Evolutionary conservation across 768 basidiomycete species (phyloP).

Genomic region (Antrodiella citrinella): DNA sequence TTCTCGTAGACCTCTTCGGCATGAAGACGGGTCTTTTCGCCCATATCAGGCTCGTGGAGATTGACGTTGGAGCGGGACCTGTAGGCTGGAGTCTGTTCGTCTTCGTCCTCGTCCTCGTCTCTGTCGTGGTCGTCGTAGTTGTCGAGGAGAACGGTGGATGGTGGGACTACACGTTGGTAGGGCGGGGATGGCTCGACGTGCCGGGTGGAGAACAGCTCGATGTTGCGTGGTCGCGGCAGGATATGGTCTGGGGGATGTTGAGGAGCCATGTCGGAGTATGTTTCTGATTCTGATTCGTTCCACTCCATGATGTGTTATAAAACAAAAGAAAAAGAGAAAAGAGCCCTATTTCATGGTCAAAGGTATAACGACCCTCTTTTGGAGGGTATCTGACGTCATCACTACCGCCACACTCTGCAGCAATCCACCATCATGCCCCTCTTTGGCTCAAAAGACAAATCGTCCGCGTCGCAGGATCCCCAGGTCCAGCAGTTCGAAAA

Average conservation of each 20-base stretch:
- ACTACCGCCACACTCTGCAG: constrained; percentile 2
- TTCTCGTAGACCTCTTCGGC: constrained; percentile 12
- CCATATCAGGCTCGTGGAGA: constrained; percentile 13
- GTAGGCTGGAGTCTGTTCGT: constrained; percentile 18
- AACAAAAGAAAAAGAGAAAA: too few relatives aligned
- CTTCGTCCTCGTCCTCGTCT: background rate
- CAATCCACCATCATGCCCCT: constrained; percentile 18
- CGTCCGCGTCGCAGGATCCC: constrained; percentile 18
- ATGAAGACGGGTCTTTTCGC: constrained; percentile 9
- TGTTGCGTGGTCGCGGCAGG: constrained; percentile 6
- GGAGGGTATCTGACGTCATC: background rate
- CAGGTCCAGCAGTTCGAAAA: constrained; percentile 36
- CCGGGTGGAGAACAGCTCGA: constrained; percentile 16
- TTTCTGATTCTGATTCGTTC: background rate
- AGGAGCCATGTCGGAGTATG: background rate
- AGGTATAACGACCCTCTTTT: too few relatives aligned
- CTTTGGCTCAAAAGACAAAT: constrained; percentile 15
- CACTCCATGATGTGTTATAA: background rate
- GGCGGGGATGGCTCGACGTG: constrained; percentile 29
- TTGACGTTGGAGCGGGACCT: constrained; percentile 16
- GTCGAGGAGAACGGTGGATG: constrained; percentile 25
- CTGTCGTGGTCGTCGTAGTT: constrained; percentile 9
- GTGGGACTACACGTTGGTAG: constrained; percentile 27
- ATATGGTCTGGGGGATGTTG: background rate
- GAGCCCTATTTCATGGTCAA: too few relatives aligned